Conservation (phyloP, 108 stramenopile species). For the Ochromonas danica region DNA sequence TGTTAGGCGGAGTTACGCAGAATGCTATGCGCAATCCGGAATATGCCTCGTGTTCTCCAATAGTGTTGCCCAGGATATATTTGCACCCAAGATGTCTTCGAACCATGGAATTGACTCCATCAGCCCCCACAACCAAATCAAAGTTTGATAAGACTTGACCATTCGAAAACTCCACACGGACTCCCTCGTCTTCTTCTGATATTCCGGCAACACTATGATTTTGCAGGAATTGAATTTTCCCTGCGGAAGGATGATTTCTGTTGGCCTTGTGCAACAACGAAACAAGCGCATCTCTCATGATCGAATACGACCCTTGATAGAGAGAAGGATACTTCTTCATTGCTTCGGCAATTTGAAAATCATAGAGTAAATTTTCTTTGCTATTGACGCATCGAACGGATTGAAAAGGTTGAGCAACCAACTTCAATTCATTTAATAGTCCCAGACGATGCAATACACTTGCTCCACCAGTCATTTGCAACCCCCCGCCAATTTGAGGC, state of each 20-base stretch:
- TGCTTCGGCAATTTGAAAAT: too few species aligned
- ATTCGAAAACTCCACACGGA: too few species aligned
- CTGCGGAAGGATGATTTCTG: not conserved
- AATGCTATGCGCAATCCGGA: not conserved
- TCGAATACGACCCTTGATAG: not conserved
- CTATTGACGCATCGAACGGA: not conserved
- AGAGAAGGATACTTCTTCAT: not conserved
- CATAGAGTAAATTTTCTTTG: too few species aligned
- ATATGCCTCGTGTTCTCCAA: not conserved
- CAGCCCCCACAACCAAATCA: constrained; percentile 10
- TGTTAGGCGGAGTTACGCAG: not conserved
- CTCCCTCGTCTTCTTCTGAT: not conserved
- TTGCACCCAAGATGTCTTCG: too few species aligned
- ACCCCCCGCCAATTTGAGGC: not conserved
- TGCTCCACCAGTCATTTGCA: not conserved
- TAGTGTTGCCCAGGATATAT: not conserved
- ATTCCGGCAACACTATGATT: too few species aligned
- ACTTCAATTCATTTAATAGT: not conserved
- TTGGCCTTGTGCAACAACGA: not conserved
- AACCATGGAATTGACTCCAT: constrained; percentile 4
- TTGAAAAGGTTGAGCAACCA: not conserved
- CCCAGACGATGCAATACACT: not conserved
- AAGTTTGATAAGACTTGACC: not conserved
- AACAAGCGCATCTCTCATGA: not conserved
- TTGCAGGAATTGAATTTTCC: too few species aligned